Percentiles rank a stretch among this genome's conserved stretches.
Evolutionary conservation across 495 filamentous ascomycete genomes (phyloP).

Genomic region (Bathelium albidoporum): DNA sequence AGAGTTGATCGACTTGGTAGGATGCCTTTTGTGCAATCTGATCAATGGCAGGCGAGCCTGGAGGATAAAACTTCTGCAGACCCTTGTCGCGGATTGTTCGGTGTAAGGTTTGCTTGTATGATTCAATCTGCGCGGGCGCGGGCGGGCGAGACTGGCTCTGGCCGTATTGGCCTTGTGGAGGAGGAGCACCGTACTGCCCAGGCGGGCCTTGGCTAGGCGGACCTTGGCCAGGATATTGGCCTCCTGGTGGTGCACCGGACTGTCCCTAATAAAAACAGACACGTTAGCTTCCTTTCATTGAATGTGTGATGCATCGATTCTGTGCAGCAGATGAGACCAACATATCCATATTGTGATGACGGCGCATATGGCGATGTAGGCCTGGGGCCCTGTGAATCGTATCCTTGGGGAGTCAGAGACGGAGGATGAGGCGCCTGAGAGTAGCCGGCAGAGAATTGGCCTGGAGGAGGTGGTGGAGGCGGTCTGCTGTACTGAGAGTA

Average conservation of each 20-base stretch:
- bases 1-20: conserved; percentile 41
- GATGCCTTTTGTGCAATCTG: conserved; percentile 31
- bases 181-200: conserved; percentile 9
- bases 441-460: conserved; percentile 6
- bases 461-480: conserved; percentile 9
- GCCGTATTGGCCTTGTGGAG: conserved; percentile 13
- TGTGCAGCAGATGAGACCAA: conserved; percentile 14
- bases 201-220: conserved; percentile 12
- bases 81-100: conserved; percentile 48
- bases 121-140: conserved; percentile 39
- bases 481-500: conserved; percentile 8
- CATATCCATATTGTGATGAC: conserved; percentile 18
- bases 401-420: conserved; percentile 6
- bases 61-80: conserved; percentile 47
- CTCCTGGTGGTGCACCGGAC: conserved; percentile 10
- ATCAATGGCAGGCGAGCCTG: conserved; percentile 34
- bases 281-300: background rate
- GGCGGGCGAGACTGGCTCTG: conserved; percentile 19
- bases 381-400: conserved; percentile 1
- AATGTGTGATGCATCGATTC: background rate
- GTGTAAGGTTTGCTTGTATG: conserved; percentile 46
- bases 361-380: conserved; percentile 10
- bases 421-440: background rate
- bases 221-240: conserved; percentile 12
- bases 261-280: background rate